These are phyloP conservation scores for Aquilaria agallochum DNA, from an alignment of 441 rosid species.

Conservation along the genomic window DNA sequence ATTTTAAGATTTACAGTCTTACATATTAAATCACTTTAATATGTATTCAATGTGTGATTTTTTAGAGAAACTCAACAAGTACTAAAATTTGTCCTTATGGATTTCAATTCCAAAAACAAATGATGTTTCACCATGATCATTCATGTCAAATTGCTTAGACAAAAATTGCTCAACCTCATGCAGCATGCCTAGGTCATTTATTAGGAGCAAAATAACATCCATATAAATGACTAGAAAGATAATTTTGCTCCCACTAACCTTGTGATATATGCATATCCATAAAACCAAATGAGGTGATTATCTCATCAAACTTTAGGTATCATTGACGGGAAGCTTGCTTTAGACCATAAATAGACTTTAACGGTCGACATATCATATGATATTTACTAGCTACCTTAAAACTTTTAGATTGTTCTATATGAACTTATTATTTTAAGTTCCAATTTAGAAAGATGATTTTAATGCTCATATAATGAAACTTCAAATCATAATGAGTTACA, in stretches of 20 bases:
- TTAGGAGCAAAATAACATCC: not conserved
- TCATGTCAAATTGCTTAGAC: not conserved
- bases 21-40: not conserved
- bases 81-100: not conserved
- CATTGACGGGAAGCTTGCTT: constrained; percentile 4
- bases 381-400: not conserved
- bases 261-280: not conserved
- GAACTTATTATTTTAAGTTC: not conserved
- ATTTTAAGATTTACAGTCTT: not conserved
- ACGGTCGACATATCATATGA: not conserved
- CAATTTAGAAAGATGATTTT: not conserved
- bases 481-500: not conserved
- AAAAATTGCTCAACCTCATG: not conserved
- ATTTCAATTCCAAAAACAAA: not conserved
- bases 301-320: not conserved
- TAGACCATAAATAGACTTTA: not conserved
- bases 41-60: not conserved
- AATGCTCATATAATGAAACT: not conserved
- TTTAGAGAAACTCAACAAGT: not conserved
- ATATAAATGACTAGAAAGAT: not conserved
- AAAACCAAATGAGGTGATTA: not conserved
- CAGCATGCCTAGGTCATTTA: not conserved
- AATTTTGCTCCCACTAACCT: not conserved
- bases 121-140: not conserved
- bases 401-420: constrained; percentile 2